Evolutionary conservation across 345 rosid genomes (phyloP), one percentile per base, ranked within the genome.

Genomic region (Eucalyptus caleyi): DNA sequence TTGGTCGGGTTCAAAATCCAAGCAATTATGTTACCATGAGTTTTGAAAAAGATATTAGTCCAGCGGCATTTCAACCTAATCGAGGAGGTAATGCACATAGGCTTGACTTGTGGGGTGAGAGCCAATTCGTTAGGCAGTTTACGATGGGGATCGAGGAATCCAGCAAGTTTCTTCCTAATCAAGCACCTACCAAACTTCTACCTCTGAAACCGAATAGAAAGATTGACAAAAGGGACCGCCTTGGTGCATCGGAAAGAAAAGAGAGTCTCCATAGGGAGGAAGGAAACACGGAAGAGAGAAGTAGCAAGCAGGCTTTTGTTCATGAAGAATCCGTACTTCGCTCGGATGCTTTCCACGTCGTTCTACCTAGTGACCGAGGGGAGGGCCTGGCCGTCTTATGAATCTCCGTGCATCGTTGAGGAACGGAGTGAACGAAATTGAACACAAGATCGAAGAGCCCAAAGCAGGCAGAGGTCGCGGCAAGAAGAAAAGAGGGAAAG

Each of bases 401-500:
- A 60, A 51, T 30, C 89, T 82, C 86, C 89, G 77, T 12, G 87
- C 65, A 80, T 81, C 89, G 6, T 45, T 88, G 37, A 81, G 11
- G 54, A 19, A 82, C 34, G n/a, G 87, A 88, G 54, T 30, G 8
- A 82, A n/a, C 19, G 44, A 81, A 86, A 54, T 50, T 11, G 40
- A 11, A 45, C 86, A 34, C 15, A 23, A 16, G 27, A 24, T 45
- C 27, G 26, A 37, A 50, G 65, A 72, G 72, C 72, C 37, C 32
- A 77, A 88, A 27, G 87, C 30, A 7, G n/a, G 54, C 16, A 53
- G 69, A 53, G 87, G 91, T 62, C 86, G 89, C 86, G 60, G 88
- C 56, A 90, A 86, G 92, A 92, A 92, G 80, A 88, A 15, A 16
- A 80, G 53, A 45, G 83, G 80, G 42, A 89, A 90, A 88, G 86